Evolutionary conservation across 495 filamentous ascomycete species (phyloP).

Genomic region (Lichina pygmaea): DNA sequence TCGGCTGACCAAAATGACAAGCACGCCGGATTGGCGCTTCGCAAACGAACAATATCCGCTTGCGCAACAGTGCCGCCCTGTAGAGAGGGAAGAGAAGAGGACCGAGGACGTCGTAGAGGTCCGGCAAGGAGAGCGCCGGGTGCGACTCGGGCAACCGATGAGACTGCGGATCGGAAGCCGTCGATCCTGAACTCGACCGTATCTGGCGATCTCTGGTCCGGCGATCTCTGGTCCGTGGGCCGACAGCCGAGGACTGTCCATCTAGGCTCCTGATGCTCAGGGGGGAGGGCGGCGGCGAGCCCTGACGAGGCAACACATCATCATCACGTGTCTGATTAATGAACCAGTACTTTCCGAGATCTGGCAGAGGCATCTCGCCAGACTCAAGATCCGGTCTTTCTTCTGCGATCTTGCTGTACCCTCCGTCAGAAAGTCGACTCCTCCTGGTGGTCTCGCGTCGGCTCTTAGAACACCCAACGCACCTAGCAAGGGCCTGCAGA

Average conservation of each 20-base stretch:
- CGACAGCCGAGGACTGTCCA: too few species aligned
- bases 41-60: constrained; percentile 61
- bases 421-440: constrained; percentile 3
- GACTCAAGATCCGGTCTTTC: constrained; percentile 25
- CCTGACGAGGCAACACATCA: constrained; percentile 4
- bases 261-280: constrained; percentile 6
- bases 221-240: too few species aligned
- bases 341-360: constrained; percentile 61
- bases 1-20: constrained; percentile 58
- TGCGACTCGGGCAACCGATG: constrained; percentile 54
- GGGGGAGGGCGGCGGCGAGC: constrained; percentile 27
- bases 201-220: too few species aligned
- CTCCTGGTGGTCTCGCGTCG: constrained; percentile 9
- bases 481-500: constrained; percentile 50
- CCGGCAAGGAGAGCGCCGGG: constrained; percentile 56
- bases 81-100: constrained; percentile 78
- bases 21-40: constrained; percentile 60
- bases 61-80: constrained; percentile 64
- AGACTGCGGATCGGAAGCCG: constrained; percentile 32
- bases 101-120: constrained; percentile 58
- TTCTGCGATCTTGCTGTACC: constrained; percentile 19
- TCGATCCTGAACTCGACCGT: constrained; percentile 17
- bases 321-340: constrained; percentile 21
- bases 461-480: constrained; percentile 7
- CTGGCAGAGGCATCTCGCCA: background rate